Evolutionary conservation across 495 filamentous ascomycete genomes (phyloP).

Genomic region (Apodospora peruviana): DNA sequence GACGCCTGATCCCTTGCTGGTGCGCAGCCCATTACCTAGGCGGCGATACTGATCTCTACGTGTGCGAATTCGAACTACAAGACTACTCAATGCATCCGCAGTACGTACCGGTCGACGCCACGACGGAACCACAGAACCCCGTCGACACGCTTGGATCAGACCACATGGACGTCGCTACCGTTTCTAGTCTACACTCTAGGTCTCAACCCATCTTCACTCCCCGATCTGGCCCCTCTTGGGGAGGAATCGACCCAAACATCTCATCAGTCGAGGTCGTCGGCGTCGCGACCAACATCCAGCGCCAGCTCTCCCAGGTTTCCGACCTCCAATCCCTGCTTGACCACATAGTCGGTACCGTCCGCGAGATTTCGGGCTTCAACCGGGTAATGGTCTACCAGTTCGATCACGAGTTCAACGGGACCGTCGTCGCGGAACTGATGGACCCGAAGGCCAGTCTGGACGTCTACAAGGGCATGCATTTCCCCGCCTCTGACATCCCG

Average conservation of each 20-base stretch:
- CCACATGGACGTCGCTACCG: slow-evolving; percentile 18
- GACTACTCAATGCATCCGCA: slow-evolving; percentile 18
- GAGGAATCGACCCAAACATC: slow-evolving; percentile 4
- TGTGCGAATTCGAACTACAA: slow-evolving; percentile 25
- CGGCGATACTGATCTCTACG: slow-evolving; percentile 10
- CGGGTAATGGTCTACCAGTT: slow-evolving; percentile 23
- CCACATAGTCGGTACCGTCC: slow-evolving; percentile 14
- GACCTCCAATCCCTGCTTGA: slow-evolving; percentile 13
- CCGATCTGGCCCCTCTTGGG: neutral
- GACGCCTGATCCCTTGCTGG: slow-evolving; percentile 17
- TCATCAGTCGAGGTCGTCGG: slow-evolving; percentile 16
- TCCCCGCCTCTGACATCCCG: slow-evolving; percentile 19
- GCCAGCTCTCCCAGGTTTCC: slow-evolving; percentile 12
- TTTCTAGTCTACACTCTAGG: slow-evolving; percentile 16
- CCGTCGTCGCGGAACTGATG: slow-evolving; percentile 20
- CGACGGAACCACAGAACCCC: slow-evolving; percentile 5
- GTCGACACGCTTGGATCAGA: slow-evolving; percentile 20
- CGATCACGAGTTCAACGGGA: slow-evolving; percentile 20
- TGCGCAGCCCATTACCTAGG: slow-evolving; percentile 21
- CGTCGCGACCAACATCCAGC: slow-evolving; percentile 18
- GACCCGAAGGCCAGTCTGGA: slow-evolving; percentile 16
- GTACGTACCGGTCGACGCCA: neutral
- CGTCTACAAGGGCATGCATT: slow-evolving; percentile 19
- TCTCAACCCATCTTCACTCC: slow-evolving; percentile 14
- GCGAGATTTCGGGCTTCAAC: slow-evolving; percentile 16